A percentile compares a stretch with the other conserved stretches of the same genome.
These are phyloP conservation scores for Microbotryum violaceum DNA, from an alignment of 1,284 basidiomycete genomes.

Conservation along the genomic window DNA sequence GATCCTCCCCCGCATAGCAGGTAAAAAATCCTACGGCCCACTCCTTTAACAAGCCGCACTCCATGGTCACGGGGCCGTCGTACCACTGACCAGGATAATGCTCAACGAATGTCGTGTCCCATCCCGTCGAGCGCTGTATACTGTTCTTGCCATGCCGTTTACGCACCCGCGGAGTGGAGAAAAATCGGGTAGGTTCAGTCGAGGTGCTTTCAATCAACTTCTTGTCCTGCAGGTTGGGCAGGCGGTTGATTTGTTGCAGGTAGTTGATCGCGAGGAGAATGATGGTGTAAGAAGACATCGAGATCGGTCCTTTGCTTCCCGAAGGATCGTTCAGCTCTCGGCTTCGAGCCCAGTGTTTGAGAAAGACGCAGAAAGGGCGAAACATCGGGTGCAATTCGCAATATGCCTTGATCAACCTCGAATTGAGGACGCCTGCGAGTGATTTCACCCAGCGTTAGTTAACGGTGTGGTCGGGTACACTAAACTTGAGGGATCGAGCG, in stretches of 20 bases:
- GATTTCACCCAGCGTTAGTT: background rate
- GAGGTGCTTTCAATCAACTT: slow-evolving; percentile 28
- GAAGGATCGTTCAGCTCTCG: slow-evolving; percentile 34
- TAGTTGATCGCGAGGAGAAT: slow-evolving; percentile 37
- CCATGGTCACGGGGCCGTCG: background rate
- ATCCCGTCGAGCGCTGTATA: slow-evolving; percentile 10
- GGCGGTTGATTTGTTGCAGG: slow-evolving; percentile 35
- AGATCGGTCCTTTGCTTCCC: slow-evolving; percentile 23
- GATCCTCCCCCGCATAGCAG: slow-evolving; percentile 6
- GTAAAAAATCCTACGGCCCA: slow-evolving; percentile 28
- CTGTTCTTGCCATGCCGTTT: slow-evolving; percentile 12
- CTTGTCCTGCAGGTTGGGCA: slow-evolving; percentile 40
- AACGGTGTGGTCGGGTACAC: background rate
- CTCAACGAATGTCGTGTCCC: slow-evolving; percentile 30
- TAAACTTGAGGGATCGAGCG: background rate
- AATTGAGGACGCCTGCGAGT: slow-evolving; percentile 29
- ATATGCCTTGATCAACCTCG: slow-evolving; percentile 33
- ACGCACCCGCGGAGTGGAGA: slow-evolving; percentile 21
- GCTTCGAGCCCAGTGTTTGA: slow-evolving; percentile 36
- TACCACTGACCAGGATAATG: slow-evolving; percentile 1
- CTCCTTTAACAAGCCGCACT: slow-evolving; percentile 7
- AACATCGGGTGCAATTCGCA: slow-evolving; percentile 29
- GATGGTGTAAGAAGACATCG: slow-evolving; percentile 34
- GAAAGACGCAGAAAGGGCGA: slow-evolving; percentile 32
- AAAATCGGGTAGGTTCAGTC: slow-evolving; percentile 29